phyloP scores from a whole-genome alignment of 2,329 filamentous ascomycete species.

The Neopestalotiopsis sp. region DNA sequence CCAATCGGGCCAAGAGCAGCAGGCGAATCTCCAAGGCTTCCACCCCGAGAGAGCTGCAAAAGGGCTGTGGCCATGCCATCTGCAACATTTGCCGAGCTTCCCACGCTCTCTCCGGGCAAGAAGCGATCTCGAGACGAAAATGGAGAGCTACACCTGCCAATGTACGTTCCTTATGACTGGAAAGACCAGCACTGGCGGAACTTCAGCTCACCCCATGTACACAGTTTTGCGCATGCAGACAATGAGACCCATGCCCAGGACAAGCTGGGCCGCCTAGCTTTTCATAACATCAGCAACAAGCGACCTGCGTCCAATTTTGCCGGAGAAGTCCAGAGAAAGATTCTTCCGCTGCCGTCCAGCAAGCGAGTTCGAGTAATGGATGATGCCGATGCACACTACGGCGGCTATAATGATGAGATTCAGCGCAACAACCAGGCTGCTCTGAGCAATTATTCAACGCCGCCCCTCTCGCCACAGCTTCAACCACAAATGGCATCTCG shows the following conservation, averaged over 20 bases:
- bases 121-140: conserved; percentile 44
- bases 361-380: conserved; percentile 32
- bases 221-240: conserved; percentile 23
- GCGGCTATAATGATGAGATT: neutral
- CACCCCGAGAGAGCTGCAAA: neutral
- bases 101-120: conserved; percentile 36
- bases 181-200: neutral
- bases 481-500: conserved; percentile 20
- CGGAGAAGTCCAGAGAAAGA: conserved; percentile 31
- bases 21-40: neutral
- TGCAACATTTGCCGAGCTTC: conserved; percentile 36
- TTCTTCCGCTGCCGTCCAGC: conserved; percentile 31
- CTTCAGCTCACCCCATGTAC: conserved; percentile 24
- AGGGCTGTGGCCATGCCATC: conserved; percentile 39
- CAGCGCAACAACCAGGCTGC: neutral
- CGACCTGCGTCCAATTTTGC: conserved; percentile 8
- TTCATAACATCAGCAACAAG: conserved; percentile 16
- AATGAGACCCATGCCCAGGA: conserved; percentile 25
- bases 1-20: neutral
- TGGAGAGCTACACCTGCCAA: conserved; percentile 29
- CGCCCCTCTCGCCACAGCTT: conserved; percentile 20
- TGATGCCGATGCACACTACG: conserved; percentile 22
- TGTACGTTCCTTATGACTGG: conserved; percentile 26
- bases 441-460: conserved; percentile 25
- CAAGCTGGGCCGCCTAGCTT: conserved; percentile 30